phyloP scores from a whole-genome alignment of 2,329 filamentous ascomycete genomes.

The Ceratocystis destructans region DNA sequence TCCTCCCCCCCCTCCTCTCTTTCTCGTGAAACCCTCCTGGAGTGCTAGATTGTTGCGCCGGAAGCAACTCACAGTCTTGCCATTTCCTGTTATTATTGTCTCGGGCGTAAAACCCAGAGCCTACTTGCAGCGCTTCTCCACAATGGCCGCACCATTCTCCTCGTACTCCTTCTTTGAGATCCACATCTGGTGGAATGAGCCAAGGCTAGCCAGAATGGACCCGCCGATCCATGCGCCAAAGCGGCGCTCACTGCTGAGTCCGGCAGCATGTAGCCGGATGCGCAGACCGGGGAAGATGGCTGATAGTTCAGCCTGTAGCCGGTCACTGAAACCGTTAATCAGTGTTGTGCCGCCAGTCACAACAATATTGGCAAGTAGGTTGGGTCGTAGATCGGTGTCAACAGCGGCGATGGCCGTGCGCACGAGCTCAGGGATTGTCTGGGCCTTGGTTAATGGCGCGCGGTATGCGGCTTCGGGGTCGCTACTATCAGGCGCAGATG shows the following conservation, averaged over 20 bases:
- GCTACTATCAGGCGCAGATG: not conserved
- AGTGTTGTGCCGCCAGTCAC: constrained; percentile 80
- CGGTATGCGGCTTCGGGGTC: not conserved
- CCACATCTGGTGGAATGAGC: constrained; percentile 99
- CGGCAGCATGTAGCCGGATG: constrained; percentile 78
- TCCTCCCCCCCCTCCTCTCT: no score
- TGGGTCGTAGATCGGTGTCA: constrained; percentile 76
- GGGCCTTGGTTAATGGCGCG: constrained; percentile 47
- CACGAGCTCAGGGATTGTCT: constrained; percentile 75
- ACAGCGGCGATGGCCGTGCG: constrained; percentile 62
- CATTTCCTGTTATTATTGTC: no score
- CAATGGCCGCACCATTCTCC: constrained; percentile 77
- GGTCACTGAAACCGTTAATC: constrained; percentile 82
- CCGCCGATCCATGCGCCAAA: constrained; percentile 95
- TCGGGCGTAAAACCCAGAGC: no score
- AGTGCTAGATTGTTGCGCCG: no score
- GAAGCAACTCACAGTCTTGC: no score
- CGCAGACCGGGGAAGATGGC: constrained; percentile 70
- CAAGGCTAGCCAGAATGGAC: constrained; percentile 85
- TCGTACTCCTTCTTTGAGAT: constrained; percentile 96
- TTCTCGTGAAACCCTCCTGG: no score
- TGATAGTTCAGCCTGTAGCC: constrained; percentile 71
- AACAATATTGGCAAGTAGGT: constrained; percentile 77
- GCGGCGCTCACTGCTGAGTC: constrained; percentile 72
- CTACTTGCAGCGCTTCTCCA: constrained; percentile 93